Conservation (phyloP, 805 yeast genomes). For the Kurtzmaniella fragi region DNA sequence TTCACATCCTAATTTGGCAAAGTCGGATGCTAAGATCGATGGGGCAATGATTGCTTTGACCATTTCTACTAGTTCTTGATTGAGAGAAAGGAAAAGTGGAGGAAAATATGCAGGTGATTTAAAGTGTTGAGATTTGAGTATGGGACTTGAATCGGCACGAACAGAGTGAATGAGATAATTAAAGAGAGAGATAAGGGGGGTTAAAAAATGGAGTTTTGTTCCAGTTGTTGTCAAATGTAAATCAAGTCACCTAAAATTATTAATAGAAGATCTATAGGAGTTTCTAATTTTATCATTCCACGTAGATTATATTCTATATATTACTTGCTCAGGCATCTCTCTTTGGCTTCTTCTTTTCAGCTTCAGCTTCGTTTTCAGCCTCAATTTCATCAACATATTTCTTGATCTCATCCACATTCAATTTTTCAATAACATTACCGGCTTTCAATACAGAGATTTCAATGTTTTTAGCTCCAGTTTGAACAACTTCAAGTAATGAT, state of each 20-base stretch:
- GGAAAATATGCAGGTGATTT: not conserved
- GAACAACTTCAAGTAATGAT: constrained; percentile 91
- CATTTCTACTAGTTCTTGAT: constrained; percentile 32
- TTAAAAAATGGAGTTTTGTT: not conserved
- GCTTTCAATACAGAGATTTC: constrained; percentile 87
- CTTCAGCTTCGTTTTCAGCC: constrained; percentile 80
- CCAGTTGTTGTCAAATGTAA: no score
- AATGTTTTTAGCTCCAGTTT: constrained; percentile 95
- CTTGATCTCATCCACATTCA: constrained; percentile 69
- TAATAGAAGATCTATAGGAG: no score
- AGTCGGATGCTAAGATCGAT: constrained; percentile 88
- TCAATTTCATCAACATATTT: constrained; percentile 77
- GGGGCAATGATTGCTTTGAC: constrained; percentile 88
- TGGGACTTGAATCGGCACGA: not conserved
- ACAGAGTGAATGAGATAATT: not conserved
- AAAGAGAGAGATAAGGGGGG: not conserved
- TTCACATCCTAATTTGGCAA: constrained; percentile 82
- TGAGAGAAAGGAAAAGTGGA: not conserved
- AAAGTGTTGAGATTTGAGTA: not conserved
- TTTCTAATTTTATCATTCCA: not conserved
- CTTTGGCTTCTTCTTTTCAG: constrained; percentile 60
- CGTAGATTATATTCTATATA: no score
- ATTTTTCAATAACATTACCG: constrained; percentile 49
- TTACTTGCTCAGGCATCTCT: no score
- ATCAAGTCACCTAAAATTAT: no score